Evolutionary conservation across 176 grass and related monocot species (phyloP).

Genomic region (Zoysia japonica): DNA sequence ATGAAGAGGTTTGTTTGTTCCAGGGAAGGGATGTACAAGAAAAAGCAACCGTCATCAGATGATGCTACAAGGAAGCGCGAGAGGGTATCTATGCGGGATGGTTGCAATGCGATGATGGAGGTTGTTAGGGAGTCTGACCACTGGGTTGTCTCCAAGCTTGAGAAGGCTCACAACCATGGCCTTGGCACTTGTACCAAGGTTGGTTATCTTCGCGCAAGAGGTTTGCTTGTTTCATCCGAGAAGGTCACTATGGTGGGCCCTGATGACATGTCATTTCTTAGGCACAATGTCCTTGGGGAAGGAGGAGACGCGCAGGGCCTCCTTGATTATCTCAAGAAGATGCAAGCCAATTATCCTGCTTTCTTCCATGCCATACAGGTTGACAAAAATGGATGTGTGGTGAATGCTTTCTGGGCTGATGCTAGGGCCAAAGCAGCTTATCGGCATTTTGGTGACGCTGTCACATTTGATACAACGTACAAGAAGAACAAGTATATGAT

Average conservation of each 20-base stretch:
- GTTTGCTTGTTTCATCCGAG: slow-evolving; percentile 47
- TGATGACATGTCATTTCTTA: slow-evolving; percentile 49
- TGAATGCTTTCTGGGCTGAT: slow-evolving; percentile 89
- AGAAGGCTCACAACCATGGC: slow-evolving; percentile 80
- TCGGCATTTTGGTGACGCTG: slow-evolving; percentile 72
- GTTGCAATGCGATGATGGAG: slow-evolving; percentile 99
- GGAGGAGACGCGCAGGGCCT: slow-evolving; percentile 61
- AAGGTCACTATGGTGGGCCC: slow-evolving; percentile 48
- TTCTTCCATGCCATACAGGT: slow-evolving; percentile 88
- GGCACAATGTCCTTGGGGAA: slow-evolving; percentile 73
- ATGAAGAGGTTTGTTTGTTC: slow-evolving; percentile 99
- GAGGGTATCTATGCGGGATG: slow-evolving; percentile 80
- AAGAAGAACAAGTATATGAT: slow-evolving; percentile 93
- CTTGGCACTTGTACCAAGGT: slow-evolving; percentile 65
- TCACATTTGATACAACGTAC: slow-evolving; percentile 83
- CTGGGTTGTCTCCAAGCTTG: slow-evolving; percentile 95
- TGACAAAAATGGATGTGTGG: slow-evolving; percentile 68
- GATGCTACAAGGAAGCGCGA: slow-evolving; percentile 74
- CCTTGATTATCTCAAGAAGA: slow-evolving; percentile 75
- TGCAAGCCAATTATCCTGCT: slow-evolving; percentile 62
- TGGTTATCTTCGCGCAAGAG: slow-evolving; percentile 73
- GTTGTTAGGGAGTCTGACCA: slow-evolving; percentile 64
- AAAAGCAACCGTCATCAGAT: slow-evolving; percentile 42
- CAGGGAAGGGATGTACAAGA: slow-evolving; percentile 70
- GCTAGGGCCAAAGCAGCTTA: slow-evolving; percentile 68